A percentile compares a stretch with the other conserved stretches of the same genome.
Conservation (phyloP, 805 yeast genomes). For the Candida corydali region DNA sequence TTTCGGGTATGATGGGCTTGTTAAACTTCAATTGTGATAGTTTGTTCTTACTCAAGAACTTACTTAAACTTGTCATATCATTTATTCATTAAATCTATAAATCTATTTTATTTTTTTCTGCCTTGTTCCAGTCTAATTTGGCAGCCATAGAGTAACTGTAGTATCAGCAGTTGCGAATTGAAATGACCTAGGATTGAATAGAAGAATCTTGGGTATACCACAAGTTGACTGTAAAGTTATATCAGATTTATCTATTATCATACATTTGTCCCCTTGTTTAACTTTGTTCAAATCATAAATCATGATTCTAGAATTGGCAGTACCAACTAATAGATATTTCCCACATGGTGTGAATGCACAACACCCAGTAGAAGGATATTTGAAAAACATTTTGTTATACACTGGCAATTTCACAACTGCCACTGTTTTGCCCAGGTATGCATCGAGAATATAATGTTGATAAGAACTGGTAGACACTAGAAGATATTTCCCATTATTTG, state of each 20-base stretch:
- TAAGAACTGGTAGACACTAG: conserved; percentile 52
- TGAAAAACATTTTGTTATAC: conserved; percentile 20
- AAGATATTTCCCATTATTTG: conserved; percentile 68
- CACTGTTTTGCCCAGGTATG: conserved; percentile 57
- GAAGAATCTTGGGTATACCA: conserved; percentile 45
- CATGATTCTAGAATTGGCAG: conserved; percentile 20
- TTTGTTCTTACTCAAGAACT: not conserved
- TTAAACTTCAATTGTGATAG: not conserved
- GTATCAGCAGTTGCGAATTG: conserved; percentile 63
- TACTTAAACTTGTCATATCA: not conserved
- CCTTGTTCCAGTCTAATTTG: conserved; percentile 9
- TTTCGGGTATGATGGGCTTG: not conserved
- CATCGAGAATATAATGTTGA: conserved; percentile 61
- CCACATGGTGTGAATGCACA: conserved; percentile 40
- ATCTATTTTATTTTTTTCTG: not conserved
- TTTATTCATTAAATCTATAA: not conserved
- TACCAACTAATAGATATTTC: conserved; percentile 31
- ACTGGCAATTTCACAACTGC: conserved; percentile 18
- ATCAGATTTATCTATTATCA: conserved; percentile 16
- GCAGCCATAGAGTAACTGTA: conserved; percentile 36
- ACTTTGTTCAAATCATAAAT: conserved; percentile 27
- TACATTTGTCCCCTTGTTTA: conserved; percentile 13
- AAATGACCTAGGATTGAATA: conserved; percentile 59
- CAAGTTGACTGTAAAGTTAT: conserved; percentile 13
- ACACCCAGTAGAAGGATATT: conserved; percentile 30